These are phyloP conservation scores for Penicillium sp. DNA, from an alignment of 2,329 filamentous ascomycete genomes.

Conservation along the genomic window DNA sequence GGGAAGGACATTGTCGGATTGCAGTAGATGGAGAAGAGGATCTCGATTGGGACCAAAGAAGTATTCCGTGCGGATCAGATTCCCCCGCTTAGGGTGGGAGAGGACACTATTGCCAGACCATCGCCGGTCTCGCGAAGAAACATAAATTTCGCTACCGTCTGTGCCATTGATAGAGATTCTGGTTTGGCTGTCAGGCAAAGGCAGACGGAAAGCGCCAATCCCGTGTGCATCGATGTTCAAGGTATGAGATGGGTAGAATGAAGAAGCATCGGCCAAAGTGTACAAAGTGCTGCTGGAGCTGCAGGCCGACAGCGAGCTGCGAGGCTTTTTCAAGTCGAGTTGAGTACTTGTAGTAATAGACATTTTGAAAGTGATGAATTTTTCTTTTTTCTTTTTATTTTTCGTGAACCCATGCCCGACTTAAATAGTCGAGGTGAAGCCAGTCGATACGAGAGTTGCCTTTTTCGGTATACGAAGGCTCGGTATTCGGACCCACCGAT, in stretches of 20 bases:
- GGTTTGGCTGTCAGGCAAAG: slow-evolving; percentile 37
- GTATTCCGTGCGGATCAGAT: slow-evolving; percentile 51
- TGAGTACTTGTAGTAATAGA: slow-evolving; percentile 6
- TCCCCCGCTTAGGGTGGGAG: slow-evolving; percentile 33
- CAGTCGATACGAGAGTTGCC: slow-evolving; percentile 18
- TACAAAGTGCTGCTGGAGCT: slow-evolving; percentile 10
- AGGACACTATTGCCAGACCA: slow-evolving; percentile 49
- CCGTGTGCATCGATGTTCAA: slow-evolving; percentile 25
- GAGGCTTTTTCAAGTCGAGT: slow-evolving; percentile 6
- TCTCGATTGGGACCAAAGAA: slow-evolving; percentile 52
- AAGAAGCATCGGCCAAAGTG: slow-evolving; percentile 7
- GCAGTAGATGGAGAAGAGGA: slow-evolving; percentile 43
- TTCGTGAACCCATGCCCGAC: not conserved
- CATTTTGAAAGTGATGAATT: not conserved
- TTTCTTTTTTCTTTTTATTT: slow-evolving; percentile 1
- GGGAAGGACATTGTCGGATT: slow-evolving; percentile 22
- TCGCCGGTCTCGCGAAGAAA: slow-evolving; percentile 47
- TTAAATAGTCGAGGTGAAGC: not conserved
- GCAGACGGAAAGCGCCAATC: slow-evolving; percentile 26
- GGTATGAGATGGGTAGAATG: slow-evolving; percentile 10
- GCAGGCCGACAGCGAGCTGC: slow-evolving; percentile 6
- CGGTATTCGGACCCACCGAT: slow-evolving; percentile 4
- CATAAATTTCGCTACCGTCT: slow-evolving; percentile 44
- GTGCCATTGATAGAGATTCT: slow-evolving; percentile 31
- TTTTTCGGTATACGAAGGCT: slow-evolving; percentile 7